Percentiles rank a stretch among this genome's conserved stretches.
phyloP scores from a whole-genome alignment of 2,329 filamentous ascomycete genomes.

The Hymenoscyphus albidus region DNA sequence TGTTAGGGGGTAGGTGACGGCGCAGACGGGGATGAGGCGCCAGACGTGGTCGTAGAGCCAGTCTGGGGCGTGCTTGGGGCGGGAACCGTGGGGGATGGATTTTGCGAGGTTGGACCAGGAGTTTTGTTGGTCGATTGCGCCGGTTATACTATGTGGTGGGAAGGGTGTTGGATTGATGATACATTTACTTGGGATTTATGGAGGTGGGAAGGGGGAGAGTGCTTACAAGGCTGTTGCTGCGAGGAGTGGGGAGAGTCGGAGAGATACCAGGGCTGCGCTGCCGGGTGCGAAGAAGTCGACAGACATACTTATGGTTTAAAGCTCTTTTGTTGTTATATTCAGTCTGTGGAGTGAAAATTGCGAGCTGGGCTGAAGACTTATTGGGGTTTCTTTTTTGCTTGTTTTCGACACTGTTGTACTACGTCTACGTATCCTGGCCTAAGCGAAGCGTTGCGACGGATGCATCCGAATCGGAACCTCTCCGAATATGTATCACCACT shows the following conservation, averaged over 20 bases:
- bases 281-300: neutral
- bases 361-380: neutral
- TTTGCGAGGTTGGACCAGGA: neutral
- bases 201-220: neutral
- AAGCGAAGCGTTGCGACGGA: neutral
- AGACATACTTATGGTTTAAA: neutral
- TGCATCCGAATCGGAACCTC: neutral
- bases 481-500: neutral
- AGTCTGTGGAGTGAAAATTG: neutral
- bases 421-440: neutral
- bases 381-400: neutral
- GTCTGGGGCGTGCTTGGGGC: neutral
- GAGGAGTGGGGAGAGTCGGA: neutral
- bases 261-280: neutral
- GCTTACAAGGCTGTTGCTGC: neutral
- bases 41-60: slow-evolving; percentile 2
- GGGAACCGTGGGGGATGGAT: neutral
- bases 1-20: neutral
- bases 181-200: neutral
- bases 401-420: neutral
- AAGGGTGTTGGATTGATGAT: neutral
- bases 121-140: slow-evolving; percentile 2
- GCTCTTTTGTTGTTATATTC: neutral
- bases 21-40: neutral
- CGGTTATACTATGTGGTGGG: neutral